These are phyloP conservation scores for Xerocomellus amylosporus DNA, from an alignment of 768 basidiomycete species.

Conservation along the genomic window DNA sequence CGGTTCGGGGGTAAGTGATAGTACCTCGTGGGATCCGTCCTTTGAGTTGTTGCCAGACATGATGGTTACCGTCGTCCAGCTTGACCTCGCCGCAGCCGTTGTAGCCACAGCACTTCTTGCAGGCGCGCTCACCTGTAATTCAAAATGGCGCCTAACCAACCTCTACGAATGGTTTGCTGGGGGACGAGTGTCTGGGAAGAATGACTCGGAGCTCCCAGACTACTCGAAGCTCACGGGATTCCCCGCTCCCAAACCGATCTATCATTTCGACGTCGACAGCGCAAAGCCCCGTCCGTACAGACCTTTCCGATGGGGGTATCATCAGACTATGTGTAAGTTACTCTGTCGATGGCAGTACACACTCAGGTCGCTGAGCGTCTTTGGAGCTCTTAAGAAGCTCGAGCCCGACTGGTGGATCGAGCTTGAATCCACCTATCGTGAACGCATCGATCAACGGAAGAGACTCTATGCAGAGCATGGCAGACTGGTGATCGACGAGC, in stretches of 20 bases:
- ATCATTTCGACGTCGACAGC: conserved; percentile 41
- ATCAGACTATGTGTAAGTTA: conserved; percentile 52
- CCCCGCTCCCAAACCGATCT: conserved; percentile 40
- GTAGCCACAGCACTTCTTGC: conserved; percentile 2
- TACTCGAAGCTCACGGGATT: conserved; percentile 46
- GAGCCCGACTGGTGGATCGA: conserved; percentile 59
- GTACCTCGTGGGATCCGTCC: background rate
- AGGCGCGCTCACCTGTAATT: background rate
- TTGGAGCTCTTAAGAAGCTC: conserved; percentile 42
- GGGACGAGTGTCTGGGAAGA: conserved; percentile 1
- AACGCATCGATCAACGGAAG: conserved; percentile 43
- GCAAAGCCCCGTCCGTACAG: conserved; percentile 51
- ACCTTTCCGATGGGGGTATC: conserved; percentile 54
- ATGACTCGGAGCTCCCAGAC: conserved; percentile 32
- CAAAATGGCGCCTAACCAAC: background rate
- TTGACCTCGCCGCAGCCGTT: background rate
- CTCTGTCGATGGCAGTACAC: background rate
- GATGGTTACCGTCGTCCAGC: conserved; percentile 9
- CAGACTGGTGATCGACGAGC: conserved; percentile 40
- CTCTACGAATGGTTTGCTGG: conserved; percentile 6
- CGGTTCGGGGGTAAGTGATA: too few species aligned
- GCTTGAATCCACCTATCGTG: conserved; percentile 49
- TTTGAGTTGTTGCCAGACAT: background rate
- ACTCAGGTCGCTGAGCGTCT: background rate
- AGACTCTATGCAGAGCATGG: conserved; percentile 39